Percentiles rank a stretch among this genome's conserved stretches.
Conservation (phyloP, 345 rosid species). For the Populus simonii region DNA sequence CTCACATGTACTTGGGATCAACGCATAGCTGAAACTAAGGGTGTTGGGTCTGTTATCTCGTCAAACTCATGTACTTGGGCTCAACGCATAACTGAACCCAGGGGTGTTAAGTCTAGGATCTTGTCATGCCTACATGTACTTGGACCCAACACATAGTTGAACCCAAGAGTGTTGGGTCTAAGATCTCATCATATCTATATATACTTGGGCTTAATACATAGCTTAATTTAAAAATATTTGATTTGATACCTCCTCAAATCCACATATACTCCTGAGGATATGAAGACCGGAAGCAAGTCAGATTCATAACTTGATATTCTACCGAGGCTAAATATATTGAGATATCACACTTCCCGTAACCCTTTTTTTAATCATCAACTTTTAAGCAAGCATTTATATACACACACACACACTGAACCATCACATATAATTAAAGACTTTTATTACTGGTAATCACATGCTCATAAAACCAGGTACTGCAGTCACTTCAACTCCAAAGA, state of each 20-base stretch:
- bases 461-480: slow-evolving; percentile 30
- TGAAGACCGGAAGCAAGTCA: too few relatives aligned
- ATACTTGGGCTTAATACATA: fast-evolving
- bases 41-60: too few relatives aligned
- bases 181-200: fast-evolving
- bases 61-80: too few relatives aligned
- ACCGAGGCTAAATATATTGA: too few relatives aligned
- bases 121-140: fast-evolving
- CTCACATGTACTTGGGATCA: too few relatives aligned
- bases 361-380: too few relatives aligned
- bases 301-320: too few relatives aligned
- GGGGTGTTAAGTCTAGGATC: fast-evolving
- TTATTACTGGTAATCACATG: not conserved
- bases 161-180: fast-evolving
- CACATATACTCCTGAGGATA: fast-evolving
- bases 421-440: not conserved
- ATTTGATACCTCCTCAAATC: fast-evolving
- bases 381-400: too few relatives aligned
- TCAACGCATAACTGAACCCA: fast-evolving
- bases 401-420: too few relatives aligned
- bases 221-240: fast-evolving
- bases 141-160: fast-evolving
- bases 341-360: too few relatives aligned
- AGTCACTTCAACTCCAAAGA: slow-evolving; percentile 43
- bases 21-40: fast-evolving